A percentile compares a stretch with the other conserved stretches of the same genome.
Evolutionary conservation across 345 rosid species (phyloP).

Genomic region (Isatis tinctoria): DNA sequence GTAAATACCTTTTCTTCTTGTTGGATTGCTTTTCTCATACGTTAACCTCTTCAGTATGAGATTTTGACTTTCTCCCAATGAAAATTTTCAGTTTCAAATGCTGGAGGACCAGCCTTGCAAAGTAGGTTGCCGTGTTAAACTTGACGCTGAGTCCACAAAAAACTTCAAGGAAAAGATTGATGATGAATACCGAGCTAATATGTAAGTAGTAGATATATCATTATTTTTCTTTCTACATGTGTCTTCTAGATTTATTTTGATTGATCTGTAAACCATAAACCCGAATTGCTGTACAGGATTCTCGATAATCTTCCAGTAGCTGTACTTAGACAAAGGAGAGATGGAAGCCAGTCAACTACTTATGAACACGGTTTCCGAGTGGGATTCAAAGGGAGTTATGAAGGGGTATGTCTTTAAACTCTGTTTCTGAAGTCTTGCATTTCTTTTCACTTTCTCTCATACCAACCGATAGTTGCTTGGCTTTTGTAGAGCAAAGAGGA

Average conservation of each 20-base stretch:
- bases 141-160: slow-evolving; percentile 69
- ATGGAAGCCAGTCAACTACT: slow-evolving; percentile 76
- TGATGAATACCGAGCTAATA: slow-evolving; percentile 89
- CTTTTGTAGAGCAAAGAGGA: slow-evolving; percentile 87
- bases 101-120: slow-evolving; percentile 81
- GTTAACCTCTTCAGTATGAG: not conserved
- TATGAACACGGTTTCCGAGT: slow-evolving; percentile 96
- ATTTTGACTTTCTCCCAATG: not conserved
- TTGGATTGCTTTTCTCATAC: not conserved
- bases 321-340: slow-evolving; percentile 89
- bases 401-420: slow-evolving; percentile 54
- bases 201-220: slow-evolving; percentile 47
- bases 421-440: slow-evolving; percentile 4
- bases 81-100: slow-evolving; percentile 69
- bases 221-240: not conserved
- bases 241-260: not conserved
- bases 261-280: not conserved
- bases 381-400: slow-evolving; percentile 93
- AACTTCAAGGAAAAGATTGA: slow-evolving; percentile 91
- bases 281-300: slow-evolving; percentile 56
- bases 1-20: slow-evolving; percentile 17
- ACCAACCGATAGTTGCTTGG: slow-evolving; percentile 9
- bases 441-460: not conserved
- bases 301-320: slow-evolving; percentile 98
- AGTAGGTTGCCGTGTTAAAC: slow-evolving; percentile 58